Evolutionary conservation across 805 yeast genomes (phyloP).

Genomic region (Hanseniaspora vineae): DNA sequence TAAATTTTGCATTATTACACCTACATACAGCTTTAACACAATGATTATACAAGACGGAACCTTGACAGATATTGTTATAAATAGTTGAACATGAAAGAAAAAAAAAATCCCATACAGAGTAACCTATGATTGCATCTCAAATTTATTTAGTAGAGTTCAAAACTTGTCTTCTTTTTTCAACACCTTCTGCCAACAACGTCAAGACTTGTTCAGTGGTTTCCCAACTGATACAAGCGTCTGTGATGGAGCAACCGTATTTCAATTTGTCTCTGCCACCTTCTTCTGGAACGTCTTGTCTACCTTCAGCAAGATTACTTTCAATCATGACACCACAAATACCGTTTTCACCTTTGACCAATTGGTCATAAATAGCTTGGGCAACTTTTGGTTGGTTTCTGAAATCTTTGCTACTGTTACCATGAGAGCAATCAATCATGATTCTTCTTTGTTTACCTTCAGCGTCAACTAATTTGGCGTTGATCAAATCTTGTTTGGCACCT

Average conservation of each 20-base stretch:
- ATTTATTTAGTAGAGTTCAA: background rate
- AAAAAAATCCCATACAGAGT: background rate
- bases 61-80: too few species aligned
- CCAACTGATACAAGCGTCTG: slow-evolving; percentile 94
- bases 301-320: slow-evolving; percentile 83
- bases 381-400: slow-evolving; percentile 90
- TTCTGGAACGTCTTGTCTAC: slow-evolving; percentile 77
- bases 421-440: slow-evolving; percentile 95
- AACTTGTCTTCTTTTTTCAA: slow-evolving; percentile 56
- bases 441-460: slow-evolving; percentile 36
- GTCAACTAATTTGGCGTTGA: slow-evolving; percentile 35
- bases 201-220: slow-evolving; percentile 78
- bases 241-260: slow-evolving; percentile 89
- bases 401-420: slow-evolving; percentile 87
- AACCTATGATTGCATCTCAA: background rate
- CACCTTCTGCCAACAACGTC: slow-evolving; percentile 68
- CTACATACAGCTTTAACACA: too few species aligned
- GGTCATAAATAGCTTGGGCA: slow-evolving; percentile 64
- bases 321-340: slow-evolving; percentile 91
- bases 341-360: slow-evolving; percentile 60
- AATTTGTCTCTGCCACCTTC: slow-evolving; percentile 38
- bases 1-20: too few species aligned
- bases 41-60: too few species aligned
- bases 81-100: too few species aligned
- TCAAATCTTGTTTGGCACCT: slow-evolving; percentile 49